A percentile compares a stretch with the other conserved stretches of the same genome.
Evolutionary conservation across 768 basidiomycete species (phyloP).

Genomic region (Pholiota conissans): DNA sequence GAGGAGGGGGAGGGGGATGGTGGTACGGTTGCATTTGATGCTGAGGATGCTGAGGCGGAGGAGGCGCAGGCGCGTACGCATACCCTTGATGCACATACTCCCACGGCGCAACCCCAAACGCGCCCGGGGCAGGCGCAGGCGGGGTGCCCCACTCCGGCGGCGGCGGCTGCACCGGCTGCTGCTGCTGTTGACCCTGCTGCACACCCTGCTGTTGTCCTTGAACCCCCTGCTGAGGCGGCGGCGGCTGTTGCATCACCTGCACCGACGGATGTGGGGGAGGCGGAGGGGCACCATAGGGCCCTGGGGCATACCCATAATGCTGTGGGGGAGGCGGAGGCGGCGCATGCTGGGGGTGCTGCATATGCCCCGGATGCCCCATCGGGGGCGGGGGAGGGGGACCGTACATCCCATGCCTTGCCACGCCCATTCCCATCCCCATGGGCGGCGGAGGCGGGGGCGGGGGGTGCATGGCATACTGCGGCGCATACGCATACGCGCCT

Average conservation of each 20-base stretch:
- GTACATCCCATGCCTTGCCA: conserved; percentile 19
- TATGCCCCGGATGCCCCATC: background rate
- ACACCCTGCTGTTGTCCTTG: conserved; percentile 6
- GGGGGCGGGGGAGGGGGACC: conserved; percentile 20
- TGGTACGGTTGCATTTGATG: conserved; percentile 11
- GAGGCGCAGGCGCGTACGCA: conserved; percentile 7
- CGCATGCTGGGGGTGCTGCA: background rate
- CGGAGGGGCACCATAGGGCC: conserved; percentile 14
- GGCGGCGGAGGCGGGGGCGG: conserved; percentile 23
- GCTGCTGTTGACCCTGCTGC: conserved; percentile 4
- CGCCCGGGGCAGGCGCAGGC: too few species aligned
- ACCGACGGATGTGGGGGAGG: too few species aligned
- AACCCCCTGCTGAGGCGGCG: too few species aligned
- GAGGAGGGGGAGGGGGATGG: conserved; percentile 11
- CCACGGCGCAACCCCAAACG: conserved; percentile 14
- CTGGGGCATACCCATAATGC: conserved; percentile 24
- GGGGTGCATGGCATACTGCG: conserved; percentile 17
- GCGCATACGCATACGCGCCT: conserved; percentile 14
- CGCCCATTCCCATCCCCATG: too few species aligned
- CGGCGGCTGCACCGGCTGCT: background rate
- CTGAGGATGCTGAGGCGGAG: too few species aligned
- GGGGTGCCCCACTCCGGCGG: conserved; percentile 24
- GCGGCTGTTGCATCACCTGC: too few species aligned
- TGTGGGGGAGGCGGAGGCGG: conserved; percentile 20
- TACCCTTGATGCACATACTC: conserved; percentile 15